These are phyloP conservation scores for Tricholoma saponaceum DNA, from an alignment of 768 basidiomycete genomes.

Conservation along the genomic window DNA sequence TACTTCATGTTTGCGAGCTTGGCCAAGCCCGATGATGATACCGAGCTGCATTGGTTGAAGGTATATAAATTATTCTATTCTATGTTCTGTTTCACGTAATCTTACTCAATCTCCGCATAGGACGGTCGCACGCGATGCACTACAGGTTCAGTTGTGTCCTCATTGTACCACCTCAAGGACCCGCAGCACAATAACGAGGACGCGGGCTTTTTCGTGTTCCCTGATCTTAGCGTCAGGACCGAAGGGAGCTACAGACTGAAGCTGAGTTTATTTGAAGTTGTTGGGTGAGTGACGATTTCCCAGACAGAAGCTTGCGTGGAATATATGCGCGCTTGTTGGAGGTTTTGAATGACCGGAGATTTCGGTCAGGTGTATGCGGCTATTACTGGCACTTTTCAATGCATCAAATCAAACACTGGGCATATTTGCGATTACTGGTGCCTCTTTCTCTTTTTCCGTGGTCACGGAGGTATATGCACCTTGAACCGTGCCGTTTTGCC, in stretches of 20 bases:
- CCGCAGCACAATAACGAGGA: conserved; percentile 55
- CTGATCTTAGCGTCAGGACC: conserved; percentile 87
- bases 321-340: not conserved
- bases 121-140: conserved; percentile 91
- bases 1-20: conserved; percentile 95
- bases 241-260: conserved; percentile 86
- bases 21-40: conserved; percentile 84
- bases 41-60: conserved; percentile 83
- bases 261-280: conserved; percentile 80
- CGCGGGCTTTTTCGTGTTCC: conserved; percentile 95
- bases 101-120: conserved; percentile 26
- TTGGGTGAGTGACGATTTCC: conserved; percentile 57
- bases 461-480: not conserved
- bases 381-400: not conserved
- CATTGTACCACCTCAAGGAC: conserved; percentile 87
- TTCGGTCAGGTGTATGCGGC: not conserved
- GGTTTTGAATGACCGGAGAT: not conserved
- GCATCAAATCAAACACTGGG: not conserved
- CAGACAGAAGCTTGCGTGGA: not conserved
- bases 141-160: conserved; percentile 86
- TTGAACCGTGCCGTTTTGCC: not conserved
- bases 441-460: not conserved
- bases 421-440: not conserved
- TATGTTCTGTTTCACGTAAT: not conserved
- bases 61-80: conserved; percentile 27